Evolutionary conservation across 2,329 filamentous ascomycete genomes (phyloP).

Genomic region (Penicillium freii): DNA sequence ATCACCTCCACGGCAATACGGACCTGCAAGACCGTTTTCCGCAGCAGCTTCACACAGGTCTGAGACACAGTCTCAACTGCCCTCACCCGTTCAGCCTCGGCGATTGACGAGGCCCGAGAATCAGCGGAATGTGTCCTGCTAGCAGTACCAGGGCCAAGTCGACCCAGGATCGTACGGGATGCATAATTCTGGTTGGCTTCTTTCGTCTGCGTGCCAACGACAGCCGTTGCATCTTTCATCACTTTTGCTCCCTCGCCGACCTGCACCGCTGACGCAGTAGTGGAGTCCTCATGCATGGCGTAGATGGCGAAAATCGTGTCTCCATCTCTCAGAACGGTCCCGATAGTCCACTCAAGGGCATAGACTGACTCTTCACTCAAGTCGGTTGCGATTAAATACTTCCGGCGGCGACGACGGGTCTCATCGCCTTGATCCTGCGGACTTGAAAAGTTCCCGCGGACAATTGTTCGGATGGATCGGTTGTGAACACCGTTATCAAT

Average conservation of each 20-base stretch:
- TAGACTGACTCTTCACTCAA: slow-evolving; percentile 92
- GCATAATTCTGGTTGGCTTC: slow-evolving; percentile 49
- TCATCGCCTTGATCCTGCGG: slow-evolving; percentile 76
- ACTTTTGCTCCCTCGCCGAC: slow-evolving; percentile 71
- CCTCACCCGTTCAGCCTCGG: slow-evolving; percentile 75
- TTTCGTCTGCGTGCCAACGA: slow-evolving; percentile 60
- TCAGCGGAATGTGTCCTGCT: slow-evolving; percentile 47
- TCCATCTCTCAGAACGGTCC: slow-evolving; percentile 87
- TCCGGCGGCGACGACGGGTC: slow-evolving; percentile 73
- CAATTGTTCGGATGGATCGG: slow-evolving; percentile 82
- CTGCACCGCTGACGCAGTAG: slow-evolving; percentile 43
- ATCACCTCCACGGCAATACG: slow-evolving; percentile 93
- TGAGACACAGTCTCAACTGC: slow-evolving; percentile 83
- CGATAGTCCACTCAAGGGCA: slow-evolving; percentile 95
- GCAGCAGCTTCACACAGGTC: slow-evolving; percentile 76
- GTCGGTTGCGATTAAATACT: slow-evolving; percentile 94
- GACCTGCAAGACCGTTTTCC: slow-evolving; percentile 90
- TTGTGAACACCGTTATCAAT: slow-evolving; percentile 71
- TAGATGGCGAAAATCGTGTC: slow-evolving; percentile 93
- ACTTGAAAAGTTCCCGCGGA: slow-evolving; percentile 75
- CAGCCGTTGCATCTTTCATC: slow-evolving; percentile 71
- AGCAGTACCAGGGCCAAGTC: slow-evolving; percentile 39
- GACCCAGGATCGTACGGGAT: slow-evolving; percentile 34
- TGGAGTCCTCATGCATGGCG: slow-evolving; percentile 80
- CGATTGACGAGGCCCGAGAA: slow-evolving; percentile 54